Evolutionary conservation across 768 basidiomycete species (phyloP).

Genomic region (Collybiopsis confluens): DNA sequence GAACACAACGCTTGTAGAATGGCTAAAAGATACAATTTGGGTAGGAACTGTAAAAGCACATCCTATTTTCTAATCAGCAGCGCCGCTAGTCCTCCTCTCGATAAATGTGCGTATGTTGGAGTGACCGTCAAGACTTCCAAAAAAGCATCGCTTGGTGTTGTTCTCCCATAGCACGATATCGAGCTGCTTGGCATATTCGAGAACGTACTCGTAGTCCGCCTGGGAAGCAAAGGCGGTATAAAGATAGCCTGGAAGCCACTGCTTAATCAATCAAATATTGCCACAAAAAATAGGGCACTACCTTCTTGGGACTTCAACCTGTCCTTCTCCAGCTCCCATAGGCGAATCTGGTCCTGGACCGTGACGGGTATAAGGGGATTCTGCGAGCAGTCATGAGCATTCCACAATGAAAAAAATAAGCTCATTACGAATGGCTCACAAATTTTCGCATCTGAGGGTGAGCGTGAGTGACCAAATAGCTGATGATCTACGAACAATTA

Average conservation of each 20-base stretch:
- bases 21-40: background rate
- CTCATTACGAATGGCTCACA: conserved; percentile 36
- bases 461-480: conserved; percentile 89
- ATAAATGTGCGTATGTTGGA: conserved; percentile 76
- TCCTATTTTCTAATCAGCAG: background rate
- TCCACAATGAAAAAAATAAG: background rate
- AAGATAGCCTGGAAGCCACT: conserved; percentile 59
- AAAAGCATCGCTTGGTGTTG: conserved; percentile 69
- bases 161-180: conserved; percentile 85
- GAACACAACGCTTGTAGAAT: background rate
- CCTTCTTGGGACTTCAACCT: conserved; percentile 87
- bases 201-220: conserved; percentile 83
- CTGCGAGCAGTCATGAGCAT: conserved; percentile 32
- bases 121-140: conserved; percentile 76
- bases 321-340: conserved; percentile 97
- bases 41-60: too few species aligned
- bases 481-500: conserved; percentile 70
- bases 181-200: conserved; percentile 80
- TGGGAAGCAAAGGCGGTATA: conserved; percentile 86
- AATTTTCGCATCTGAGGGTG: conserved; percentile 98
- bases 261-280: conserved; percentile 14
- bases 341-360: conserved; percentile 94
- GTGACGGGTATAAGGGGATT: conserved; percentile 94
- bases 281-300: conserved; percentile 27
- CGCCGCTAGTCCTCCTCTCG: conserved; percentile 48